Evolutionary conservation across 1,139 yeast genomes (phyloP), one percentile per base, ranked within the genome.

Genomic region (Nakaseomyces delphensis): DNA sequence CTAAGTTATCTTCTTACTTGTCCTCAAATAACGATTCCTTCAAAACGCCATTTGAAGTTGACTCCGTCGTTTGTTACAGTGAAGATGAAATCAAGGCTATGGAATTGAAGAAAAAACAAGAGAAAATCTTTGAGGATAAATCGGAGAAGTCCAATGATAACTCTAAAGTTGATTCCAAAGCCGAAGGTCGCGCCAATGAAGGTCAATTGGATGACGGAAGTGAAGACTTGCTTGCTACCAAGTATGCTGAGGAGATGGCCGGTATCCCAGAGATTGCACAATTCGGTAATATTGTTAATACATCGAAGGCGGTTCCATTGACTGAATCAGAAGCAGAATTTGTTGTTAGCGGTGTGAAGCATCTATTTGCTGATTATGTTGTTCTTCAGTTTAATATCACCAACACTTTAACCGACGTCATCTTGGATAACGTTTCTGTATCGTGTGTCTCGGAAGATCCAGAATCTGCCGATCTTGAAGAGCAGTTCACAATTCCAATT

Each of bases 311-410:
- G 43, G 69, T 77, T 44, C 77, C 82, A 53, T 76, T 91, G 57
- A 89, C 98, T 27, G 98, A 91, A 62, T 74, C 77, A 49, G 98
- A 89, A 61, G 87, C 94, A 50, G 99, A 91, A 65, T 87, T 87
- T 62, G 91, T 86, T 41, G 95, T 93, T 43, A 74, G 74, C 43
- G 91, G 84, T 28, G 73, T 84, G 45, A 87, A 85, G 64, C 97
- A 89, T 63, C 68, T 87, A 47, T 91, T 83, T 66, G 66, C 76
- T 43, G 74, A 76, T 33, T 83, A 86, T 62, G 68, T 87, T 59
- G 93, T 91, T 25, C 69, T 91, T 51, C 96, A 91, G 69, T 91
- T 77, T 65, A 78, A 83, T 52, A 77, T 93, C 52, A 76, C 81
- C 48, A 93, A 91, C 66, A 91, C 98, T 1, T 73, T 89, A 55